phyloP scores from a whole-genome alignment of 73 alveolate genomes.

The Paramecium biaurelia region DNA sequence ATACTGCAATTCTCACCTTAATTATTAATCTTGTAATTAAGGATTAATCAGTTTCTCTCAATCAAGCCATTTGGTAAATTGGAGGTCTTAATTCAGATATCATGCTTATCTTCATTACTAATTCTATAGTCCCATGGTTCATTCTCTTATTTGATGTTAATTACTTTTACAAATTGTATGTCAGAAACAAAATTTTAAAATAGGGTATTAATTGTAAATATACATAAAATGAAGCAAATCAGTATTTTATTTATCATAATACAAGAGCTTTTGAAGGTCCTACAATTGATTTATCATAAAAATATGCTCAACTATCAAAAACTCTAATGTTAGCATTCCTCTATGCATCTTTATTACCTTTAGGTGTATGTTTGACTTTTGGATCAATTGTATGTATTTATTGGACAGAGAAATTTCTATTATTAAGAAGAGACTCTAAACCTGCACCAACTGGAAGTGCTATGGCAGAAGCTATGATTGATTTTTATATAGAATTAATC shows the following conservation, averaged over 20 bases:
- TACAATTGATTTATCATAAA: not conserved
- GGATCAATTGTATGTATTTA: not conserved
- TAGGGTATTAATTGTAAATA: not conserved
- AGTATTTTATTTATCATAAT: not conserved
- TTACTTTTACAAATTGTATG: not conserved
- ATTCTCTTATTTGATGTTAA: not conserved
- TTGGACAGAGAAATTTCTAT: conserved; percentile 35
- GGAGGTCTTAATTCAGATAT: conserved; percentile 28
- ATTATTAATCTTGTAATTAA: not conserved
- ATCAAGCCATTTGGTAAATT: not conserved
- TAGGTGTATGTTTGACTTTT: not conserved
- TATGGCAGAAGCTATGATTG: conserved; percentile 45
- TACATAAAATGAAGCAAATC: conserved; percentile 12
- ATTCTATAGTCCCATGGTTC: conserved; percentile 22
- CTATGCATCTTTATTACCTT: not conserved
- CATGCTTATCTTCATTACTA: conserved; percentile 27
- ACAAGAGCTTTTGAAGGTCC: conserved; percentile 40
- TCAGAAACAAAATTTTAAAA: not conserved
- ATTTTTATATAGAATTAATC: not conserved
- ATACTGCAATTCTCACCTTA: conserved; percentile 39
- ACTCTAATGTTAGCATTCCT: conserved; percentile 30
- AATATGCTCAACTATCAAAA: not conserved
- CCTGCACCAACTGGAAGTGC: conserved; percentile 35
- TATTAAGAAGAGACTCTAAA: conserved; percentile 36
- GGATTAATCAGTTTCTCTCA: not conserved